phyloP scores from a whole-genome alignment of 2,329 filamentous ascomycete genomes.

The Calonectria pseudoreteaudii region DNA sequence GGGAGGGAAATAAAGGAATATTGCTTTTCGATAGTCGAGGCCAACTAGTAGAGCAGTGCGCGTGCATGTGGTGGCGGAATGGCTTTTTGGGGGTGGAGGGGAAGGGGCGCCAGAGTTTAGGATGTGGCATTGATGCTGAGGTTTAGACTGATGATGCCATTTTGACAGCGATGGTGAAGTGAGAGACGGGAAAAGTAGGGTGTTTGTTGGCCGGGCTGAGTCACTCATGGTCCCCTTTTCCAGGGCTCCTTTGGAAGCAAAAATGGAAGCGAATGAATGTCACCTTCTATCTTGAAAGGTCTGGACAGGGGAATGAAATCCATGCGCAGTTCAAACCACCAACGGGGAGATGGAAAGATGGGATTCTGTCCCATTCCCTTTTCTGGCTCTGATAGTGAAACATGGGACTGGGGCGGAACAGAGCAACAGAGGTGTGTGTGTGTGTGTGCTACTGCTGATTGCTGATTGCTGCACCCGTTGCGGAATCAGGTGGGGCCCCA shows the following conservation, averaged over 20 bases:
- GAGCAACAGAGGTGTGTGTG: not conserved
- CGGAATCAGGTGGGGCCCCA: not conserved
- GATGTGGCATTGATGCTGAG: not conserved
- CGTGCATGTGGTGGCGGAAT: not conserved
- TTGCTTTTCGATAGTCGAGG: not conserved
- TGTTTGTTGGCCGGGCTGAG: constrained; percentile 11
- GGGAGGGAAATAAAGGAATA: not conserved
- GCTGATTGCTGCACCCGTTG: not conserved
- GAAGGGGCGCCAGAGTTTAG: not conserved
- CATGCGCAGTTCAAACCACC: not conserved
- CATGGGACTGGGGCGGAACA: not conserved
- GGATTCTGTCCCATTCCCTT: not conserved
- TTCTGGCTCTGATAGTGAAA: not conserved
- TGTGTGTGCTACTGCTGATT: not conserved
- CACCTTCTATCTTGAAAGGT: constrained; percentile 1
- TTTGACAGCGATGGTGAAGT: constrained; percentile 23
- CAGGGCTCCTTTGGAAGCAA: not conserved
- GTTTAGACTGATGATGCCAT: constrained; percentile 23
- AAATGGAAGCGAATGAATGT: not conserved
- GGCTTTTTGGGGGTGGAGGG: not conserved
- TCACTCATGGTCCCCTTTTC: not conserved
- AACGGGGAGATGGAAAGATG: not conserved
- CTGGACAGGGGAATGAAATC: not conserved
- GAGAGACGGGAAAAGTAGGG: not conserved
- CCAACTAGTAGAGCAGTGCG: not conserved